Evolutionary conservation across 176 grass and related monocot genomes (phyloP).

Genomic region (Pontederia paniculata): DNA sequence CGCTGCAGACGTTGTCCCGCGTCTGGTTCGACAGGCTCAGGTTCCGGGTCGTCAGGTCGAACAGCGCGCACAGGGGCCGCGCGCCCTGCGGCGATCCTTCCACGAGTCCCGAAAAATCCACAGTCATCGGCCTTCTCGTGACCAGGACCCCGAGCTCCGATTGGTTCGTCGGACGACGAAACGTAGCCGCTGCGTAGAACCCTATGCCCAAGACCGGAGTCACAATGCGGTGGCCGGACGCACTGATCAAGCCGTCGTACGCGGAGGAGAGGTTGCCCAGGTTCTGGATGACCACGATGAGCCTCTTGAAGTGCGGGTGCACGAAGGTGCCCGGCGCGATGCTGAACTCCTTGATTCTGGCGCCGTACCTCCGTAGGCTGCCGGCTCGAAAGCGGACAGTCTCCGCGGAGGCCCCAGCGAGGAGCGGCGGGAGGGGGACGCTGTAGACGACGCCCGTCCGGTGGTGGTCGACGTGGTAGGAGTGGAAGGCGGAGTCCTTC

Average conservation of each 20-base stretch:
- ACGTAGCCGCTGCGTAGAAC: slow-evolving; percentile 47
- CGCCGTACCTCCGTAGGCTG: slow-evolving; percentile 50
- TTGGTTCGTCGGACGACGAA: slow-evolving; percentile 15
- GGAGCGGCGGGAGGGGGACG: slow-evolving; percentile 37
- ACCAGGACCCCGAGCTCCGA: slow-evolving; percentile 35
- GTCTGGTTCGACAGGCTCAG: slow-evolving; percentile 30
- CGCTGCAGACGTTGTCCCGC: slow-evolving; percentile 33
- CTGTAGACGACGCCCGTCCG: slow-evolving; percentile 57
- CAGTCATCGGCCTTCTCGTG: slow-evolving; percentile 40
- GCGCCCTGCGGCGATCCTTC: slow-evolving; percentile 18
- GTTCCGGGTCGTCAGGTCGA: slow-evolving; percentile 37
- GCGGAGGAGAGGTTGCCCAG: slow-evolving; percentile 60
- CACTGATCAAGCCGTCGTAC: slow-evolving; percentile 33
- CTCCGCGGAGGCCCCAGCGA: slow-evolving; percentile 34
- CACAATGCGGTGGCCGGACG: slow-evolving; percentile 35
- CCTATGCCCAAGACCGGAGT: slow-evolving; percentile 72
- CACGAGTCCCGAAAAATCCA: slow-evolving; percentile 54
- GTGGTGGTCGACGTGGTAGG: slow-evolving; percentile 38
- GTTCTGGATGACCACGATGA: slow-evolving; percentile 60
- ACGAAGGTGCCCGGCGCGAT: slow-evolving; percentile 48
- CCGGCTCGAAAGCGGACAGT: slow-evolving; percentile 53
- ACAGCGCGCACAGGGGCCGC: slow-evolving; percentile 50
- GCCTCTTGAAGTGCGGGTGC: slow-evolving; percentile 26
- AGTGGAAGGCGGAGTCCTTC: slow-evolving; percentile 41
- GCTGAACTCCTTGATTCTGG: slow-evolving; percentile 40